These are phyloP conservation scores for Chamaenerion angustifolium DNA, from an alignment of 345 rosid genomes.

Conservation along the genomic window DNA sequence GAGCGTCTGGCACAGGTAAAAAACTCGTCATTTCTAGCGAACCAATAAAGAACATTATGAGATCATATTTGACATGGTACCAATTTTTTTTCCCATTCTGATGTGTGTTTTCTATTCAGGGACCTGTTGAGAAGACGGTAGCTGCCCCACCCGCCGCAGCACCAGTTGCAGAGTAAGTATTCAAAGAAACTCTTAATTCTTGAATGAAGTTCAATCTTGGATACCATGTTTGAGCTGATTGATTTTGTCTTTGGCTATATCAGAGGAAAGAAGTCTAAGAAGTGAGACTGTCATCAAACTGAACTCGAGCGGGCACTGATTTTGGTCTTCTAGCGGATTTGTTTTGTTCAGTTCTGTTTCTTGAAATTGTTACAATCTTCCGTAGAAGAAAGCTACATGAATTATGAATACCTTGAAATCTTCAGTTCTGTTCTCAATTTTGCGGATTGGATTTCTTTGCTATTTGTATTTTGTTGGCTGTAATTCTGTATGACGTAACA, in stretches of 20 bases:
- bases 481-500: too few species aligned
- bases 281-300: slow-evolving; percentile 1
- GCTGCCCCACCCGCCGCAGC: slow-evolving; percentile 3
- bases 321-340: slow-evolving; percentile 4
- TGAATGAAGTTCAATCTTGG: background rate
- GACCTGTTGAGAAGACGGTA: slow-evolving; percentile 9
- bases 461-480: too few species aligned
- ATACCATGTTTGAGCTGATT: background rate
- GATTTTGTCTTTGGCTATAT: background rate
- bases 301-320: background rate
- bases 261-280: slow-evolving; percentile 13
- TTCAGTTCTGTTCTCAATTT: background rate
- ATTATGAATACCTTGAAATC: background rate
- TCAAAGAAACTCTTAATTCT: background rate
- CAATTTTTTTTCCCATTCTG: background rate
- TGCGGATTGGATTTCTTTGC: background rate
- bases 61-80: background rate
- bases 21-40: background rate
- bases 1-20: slow-evolving; percentile 36
- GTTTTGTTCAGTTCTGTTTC: background rate
- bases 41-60: background rate
- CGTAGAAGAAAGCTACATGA: background rate
- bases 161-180: slow-evolving; percentile 9
- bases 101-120: slow-evolving; percentile 1
- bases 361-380: background rate